Percentiles rank a stretch among this genome's conserved stretches.
Conservation (phyloP, 805 yeast species). For the Candida andamanensis region DNA sequence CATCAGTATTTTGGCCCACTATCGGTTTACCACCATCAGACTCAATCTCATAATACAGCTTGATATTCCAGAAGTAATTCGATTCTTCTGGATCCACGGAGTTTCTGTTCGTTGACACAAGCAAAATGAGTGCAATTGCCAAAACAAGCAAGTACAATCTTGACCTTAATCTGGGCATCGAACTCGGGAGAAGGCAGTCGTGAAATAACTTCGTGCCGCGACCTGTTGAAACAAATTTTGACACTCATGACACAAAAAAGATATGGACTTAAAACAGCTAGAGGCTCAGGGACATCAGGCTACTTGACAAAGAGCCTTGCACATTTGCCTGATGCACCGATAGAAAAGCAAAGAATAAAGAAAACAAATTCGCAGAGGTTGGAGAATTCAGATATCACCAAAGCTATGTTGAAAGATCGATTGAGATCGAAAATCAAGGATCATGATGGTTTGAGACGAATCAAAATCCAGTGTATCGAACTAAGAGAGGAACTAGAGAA, state of each 20-base stretch:
- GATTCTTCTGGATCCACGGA: no score
- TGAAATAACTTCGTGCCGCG: not conserved
- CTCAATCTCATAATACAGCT: not conserved
- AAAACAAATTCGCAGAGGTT: not conserved
- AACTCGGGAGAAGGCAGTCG: not conserved
- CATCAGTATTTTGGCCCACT: constrained; percentile 10
- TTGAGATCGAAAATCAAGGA: constrained; percentile 19
- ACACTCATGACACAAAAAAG: constrained; percentile 8
- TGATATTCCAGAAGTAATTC: not conserved
- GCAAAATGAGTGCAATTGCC: not conserved
- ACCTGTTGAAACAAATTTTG: no score
- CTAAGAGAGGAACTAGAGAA: constrained; percentile 51
- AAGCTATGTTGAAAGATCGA: constrained; percentile 14
- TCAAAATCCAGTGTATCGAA: constrained; percentile 47
- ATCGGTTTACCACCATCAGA: constrained; percentile 8
- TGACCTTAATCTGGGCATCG: constrained; percentile 1
- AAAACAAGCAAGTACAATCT: not conserved
- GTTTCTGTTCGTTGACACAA: not conserved
- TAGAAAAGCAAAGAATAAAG: constrained; percentile 4
- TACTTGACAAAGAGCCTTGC: constrained; percentile 46
- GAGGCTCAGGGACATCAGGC: constrained; percentile 65
- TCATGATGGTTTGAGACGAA: constrained; percentile 28
- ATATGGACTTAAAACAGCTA: constrained; percentile 23
- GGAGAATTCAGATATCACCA: constrained; percentile 11
- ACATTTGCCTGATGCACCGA: constrained; percentile 13